Conservation (phyloP, 139 green algal genomes). For the Ulvella scutata region DNA sequence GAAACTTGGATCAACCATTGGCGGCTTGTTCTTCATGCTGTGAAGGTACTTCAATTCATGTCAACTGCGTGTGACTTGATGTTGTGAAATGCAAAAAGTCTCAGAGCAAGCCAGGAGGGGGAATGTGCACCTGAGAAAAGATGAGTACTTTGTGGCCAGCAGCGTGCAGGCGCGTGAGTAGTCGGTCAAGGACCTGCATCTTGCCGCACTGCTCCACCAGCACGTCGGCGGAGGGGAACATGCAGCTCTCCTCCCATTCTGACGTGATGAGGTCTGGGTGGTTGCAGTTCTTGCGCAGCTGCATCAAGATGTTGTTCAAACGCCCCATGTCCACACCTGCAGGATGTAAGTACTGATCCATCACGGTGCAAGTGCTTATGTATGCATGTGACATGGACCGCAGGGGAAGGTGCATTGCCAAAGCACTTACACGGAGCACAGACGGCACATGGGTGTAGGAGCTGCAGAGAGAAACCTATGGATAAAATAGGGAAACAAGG, state of each 20-base stretch:
- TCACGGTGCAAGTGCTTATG: too few relatives aligned
- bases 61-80: too few relatives aligned
- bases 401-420: too few relatives aligned
- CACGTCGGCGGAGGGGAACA: slow-evolving; percentile 47
- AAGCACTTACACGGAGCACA: too few relatives aligned
- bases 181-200: slow-evolving; percentile 76
- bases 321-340: slow-evolving; percentile 11
- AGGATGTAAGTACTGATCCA: too few relatives aligned
- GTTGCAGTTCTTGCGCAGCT: slow-evolving; percentile 96
- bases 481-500: too few relatives aligned
- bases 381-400: too few relatives aligned
- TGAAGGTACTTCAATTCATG: too few relatives aligned
- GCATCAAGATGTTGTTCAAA: slow-evolving; percentile 94
- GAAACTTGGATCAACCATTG: too few relatives aligned
- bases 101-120: not conserved
- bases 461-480: too few relatives aligned
- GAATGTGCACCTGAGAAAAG: slow-evolving; percentile 69
- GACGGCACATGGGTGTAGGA: too few relatives aligned
- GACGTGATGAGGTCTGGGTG: slow-evolving; percentile 91
- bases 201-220: slow-evolving; percentile 86
- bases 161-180: slow-evolving; percentile 47
- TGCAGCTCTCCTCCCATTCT: slow-evolving; percentile 5
- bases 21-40: too few relatives aligned
- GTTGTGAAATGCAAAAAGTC: slow-evolving; percentile 1
- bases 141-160: slow-evolving; percentile 79